Base-by-base conservation (phyloP, 257 asterid species). In the Pogostemon cablin region DNA sequence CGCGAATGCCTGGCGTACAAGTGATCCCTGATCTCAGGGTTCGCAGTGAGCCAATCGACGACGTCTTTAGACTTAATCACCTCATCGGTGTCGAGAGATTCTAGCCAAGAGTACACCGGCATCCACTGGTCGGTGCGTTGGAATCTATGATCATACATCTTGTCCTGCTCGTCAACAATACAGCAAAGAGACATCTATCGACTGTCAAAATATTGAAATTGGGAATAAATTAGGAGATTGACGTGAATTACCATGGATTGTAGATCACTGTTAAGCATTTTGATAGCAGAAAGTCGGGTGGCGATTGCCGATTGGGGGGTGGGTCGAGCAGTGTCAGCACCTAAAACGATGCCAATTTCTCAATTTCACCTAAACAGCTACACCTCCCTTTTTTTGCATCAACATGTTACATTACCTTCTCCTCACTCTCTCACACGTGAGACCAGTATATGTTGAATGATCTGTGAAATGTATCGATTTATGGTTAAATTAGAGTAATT, bases 121-220 rank as follows among this genome's bases (percentile, higher is more conserved):
- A 62, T 83, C 98, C 98, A 93, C 72, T 86, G 96, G 73, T 93
- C 97, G n/a, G 97, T 88, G 65, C 98, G 89, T 81, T 93, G 98
- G 79, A 93, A 93, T 79, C 97, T 85, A 67, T 91, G 95, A 78
- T 93, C 98, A 71, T 78, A 85, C 54, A 53, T 11, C 48, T 69
- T 80, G 6, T 78, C 83, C 77, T 77, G 79, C 75, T 72, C 3
- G 62, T 39, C 11, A 6, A 25, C 41, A 68, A 42, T 54, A 10
- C 58, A 68, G 11, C 41, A 39, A 2, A 46, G 42, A 11, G 35
- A 38, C 1, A 47, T 10, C 44, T 32, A 53, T 38, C 57, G 47
- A 6, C 43, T 48, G 37, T 20, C 0, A 49, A 62, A 59, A 39
- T 25, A 20, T 1, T 20, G 25, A 20, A 20, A 20, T 20, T 20